Evolutionary conservation across 2,329 filamentous ascomycete species (phyloP), one percentile per base, ranked within the genome.

Genomic region (Thielaviopsis euricoi): DNA sequence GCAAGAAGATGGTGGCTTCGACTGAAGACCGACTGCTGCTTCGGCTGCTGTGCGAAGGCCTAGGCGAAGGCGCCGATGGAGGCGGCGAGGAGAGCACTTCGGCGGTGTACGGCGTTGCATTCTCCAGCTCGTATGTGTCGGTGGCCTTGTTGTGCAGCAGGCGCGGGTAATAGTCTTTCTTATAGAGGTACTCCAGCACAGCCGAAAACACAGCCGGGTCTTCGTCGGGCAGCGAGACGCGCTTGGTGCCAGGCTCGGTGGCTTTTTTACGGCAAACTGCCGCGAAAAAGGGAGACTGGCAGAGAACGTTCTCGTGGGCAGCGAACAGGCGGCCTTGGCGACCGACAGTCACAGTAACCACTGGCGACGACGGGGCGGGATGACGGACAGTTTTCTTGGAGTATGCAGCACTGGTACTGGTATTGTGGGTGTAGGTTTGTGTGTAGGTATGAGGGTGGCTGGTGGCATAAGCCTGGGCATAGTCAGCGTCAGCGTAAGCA

Each of bases 121-220:
- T 85, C 79, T 95, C 89, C 74, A 95, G 87, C 70, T 88, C 83
- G 87, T 87, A 95, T 74, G 85, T 86, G 76, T 87, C 85, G 69
- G 82, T 85, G 71, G 84, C 83, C 78, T 87, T 89, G 80, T 87
- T 87, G 71, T 89, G 87, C 65, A 95, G 69, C 74, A 96, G 78
- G 71, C 89, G 87, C 58, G 90, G 90, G 71, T 87, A 93, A 75
- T 95, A 95, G 78, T 95, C 89, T 64, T 87, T 89, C 77, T 94
- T 95, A 84, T 96, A 96, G 64, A 96, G 82, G 71, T 90, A 96
- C 76, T 96, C 90, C 74, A 96, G 88, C 67, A 96, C 78, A 67
- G 86, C 90, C 70, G 89, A 94, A 73, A 96, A 87, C 71, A 94
- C 81, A 76, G 95, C 89, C 65, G 90, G 89, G 76, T 95, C 88